A percentile compares a stretch with the other conserved stretches of the same genome.
Conservation (phyloP, 331 rosid species). For the Malus hybrid region DNA sequence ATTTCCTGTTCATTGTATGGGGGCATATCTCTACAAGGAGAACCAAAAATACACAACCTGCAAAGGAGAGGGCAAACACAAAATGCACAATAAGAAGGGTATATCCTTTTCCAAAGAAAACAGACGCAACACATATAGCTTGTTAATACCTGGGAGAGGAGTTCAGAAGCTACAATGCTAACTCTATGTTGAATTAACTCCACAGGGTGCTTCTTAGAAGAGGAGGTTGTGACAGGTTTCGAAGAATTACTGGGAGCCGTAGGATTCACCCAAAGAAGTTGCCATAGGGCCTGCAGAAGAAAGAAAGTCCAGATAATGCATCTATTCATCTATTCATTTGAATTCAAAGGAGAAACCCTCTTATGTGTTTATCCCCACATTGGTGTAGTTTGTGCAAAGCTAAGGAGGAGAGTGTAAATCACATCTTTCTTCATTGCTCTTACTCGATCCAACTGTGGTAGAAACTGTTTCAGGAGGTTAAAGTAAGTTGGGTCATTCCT, state of each 20-base stretch:
- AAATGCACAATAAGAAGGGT: background rate
- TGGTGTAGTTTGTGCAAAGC: too few species aligned
- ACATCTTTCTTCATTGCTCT: too few species aligned
- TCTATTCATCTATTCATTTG: background rate
- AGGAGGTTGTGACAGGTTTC: conserved; percentile 30
- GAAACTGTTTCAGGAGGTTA: too few species aligned
- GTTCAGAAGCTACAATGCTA: conserved; percentile 77
- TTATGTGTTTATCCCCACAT: too few species aligned
- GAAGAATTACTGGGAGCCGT: conserved; percentile 37
- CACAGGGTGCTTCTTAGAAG: conserved; percentile 48
- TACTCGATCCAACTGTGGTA: too few species aligned
- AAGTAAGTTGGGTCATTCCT: too few species aligned
- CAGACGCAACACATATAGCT: background rate
- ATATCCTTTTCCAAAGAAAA: conserved; percentile 7
- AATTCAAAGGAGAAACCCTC: background rate
- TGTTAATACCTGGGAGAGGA: conserved; percentile 77
- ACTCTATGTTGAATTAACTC: conserved; percentile 81
- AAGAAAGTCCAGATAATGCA: background rate
- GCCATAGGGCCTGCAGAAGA: conserved; percentile 92
- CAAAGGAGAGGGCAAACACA: background rate
- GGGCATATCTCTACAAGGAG: background rate
- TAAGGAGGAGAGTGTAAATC: too few species aligned
- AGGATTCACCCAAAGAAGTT: conserved; percentile 87
- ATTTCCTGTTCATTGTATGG: conserved; percentile 3
- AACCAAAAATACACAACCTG: conserved; percentile 3